Base-by-base conservation (phyloP, 192 early-diverging fungal species). In the Piromyces finnis region DNA sequence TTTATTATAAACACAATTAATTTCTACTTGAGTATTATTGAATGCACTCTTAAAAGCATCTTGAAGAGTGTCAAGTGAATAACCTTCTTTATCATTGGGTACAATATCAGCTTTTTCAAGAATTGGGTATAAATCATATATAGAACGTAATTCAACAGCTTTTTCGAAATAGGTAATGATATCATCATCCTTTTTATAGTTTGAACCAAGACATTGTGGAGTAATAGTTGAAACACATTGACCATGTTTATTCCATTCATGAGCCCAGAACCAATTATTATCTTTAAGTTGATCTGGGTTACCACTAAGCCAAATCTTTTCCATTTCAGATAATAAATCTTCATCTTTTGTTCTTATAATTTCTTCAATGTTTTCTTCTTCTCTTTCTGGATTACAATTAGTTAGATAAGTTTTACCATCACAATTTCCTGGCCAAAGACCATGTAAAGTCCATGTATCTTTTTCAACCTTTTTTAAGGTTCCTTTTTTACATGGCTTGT, bases 171-270 rank as follows among this genome's bases (percentile, higher is more conserved):
- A 94, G 79, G 87, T 88, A 78, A 82, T 82, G 0, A 91, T 87
- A 80, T 91, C 92, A 29, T 91, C 82, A 77, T 89, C 80, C 68
- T 86, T 80, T 28, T 59, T 78, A 36, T 87, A 91, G 27, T 77
- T 29, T 27, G 41, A 77, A 26, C 30, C 82, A 80, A 88, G 90
- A 87, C 93, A 94, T 6, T 32, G 28, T 27, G 91, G 92, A 26
- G 86, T 85, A 59, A 93, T 82, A 1, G 92, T 93, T 3, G 88
- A 87, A 13, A 93, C 89, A 84, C 92, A 94, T 13, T 91, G 93
- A 28, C 93, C 93, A 82, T 94, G 93, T 87, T 94, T 94, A 87
- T 82, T 84, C 91, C 91, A 94, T 79, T 94, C 93, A 82, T 94
- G 93, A 12, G 89, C 83, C 92, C 92, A 93, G 85, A 94, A 92